These are phyloP conservation scores for Physocladia obscura DNA, from an alignment of 192 early-diverging fungal species.

Conservation along the genomic window DNA sequence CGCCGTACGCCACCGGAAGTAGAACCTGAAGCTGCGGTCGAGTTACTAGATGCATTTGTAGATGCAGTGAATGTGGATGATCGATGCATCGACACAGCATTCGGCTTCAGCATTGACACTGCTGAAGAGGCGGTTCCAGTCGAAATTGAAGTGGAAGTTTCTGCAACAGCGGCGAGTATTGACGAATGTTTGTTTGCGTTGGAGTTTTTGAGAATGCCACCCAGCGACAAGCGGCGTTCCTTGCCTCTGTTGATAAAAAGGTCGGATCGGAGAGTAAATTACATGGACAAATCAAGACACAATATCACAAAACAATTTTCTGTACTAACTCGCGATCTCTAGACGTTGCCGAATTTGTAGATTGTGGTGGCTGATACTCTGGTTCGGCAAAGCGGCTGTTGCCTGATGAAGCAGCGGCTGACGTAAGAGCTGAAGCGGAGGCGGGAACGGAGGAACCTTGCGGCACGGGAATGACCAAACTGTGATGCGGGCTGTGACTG, in stretches of 20 bases:
- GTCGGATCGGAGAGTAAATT: no score
- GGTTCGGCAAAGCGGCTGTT: not conserved
- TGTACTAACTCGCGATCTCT: no score
- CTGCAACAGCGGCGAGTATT: no score
- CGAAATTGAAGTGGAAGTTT: constrained; percentile 79
- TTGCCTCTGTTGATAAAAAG: no score
- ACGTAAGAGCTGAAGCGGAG: not conserved
- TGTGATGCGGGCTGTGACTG: not conserved
- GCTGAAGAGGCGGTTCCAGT: no score
- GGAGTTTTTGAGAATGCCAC: no score
- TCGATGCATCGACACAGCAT: constrained; percentile 73
- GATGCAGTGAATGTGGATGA: not conserved
- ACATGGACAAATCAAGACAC: not conserved
- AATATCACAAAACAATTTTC: not conserved
- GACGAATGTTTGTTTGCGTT: not conserved
- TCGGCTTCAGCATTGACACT: constrained; percentile 75
- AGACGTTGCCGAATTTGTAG: no score
- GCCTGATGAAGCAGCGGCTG: not conserved
- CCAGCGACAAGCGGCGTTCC: no score
- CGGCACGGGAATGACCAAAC: not conserved
- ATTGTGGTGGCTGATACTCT: no score
- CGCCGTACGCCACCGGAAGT: no score
- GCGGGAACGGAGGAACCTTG: not conserved
- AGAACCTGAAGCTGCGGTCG: no score
- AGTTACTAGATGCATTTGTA: not conserved